Evolutionary conservation across 306 rosid genomes (phyloP), one percentile per base, ranked within the genome.

Genomic region (Pyrus bretschneideri): DNA sequence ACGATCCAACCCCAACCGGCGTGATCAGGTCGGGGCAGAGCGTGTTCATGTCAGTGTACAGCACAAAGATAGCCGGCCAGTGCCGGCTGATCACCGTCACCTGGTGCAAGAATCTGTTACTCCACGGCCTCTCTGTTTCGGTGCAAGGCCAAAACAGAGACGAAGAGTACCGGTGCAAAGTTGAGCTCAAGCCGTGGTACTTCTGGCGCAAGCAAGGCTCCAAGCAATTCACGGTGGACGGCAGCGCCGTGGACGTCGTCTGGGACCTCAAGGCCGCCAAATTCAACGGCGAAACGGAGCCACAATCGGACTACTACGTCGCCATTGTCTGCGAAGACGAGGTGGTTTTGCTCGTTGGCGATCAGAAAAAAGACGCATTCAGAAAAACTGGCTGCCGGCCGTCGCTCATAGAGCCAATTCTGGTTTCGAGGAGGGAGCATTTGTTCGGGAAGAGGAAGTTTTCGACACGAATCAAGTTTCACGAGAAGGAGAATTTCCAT

Each of bases 141-240:
- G 91, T 94, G 65, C 89, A 87, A 85, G 90, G 84, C 30, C 82
- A 81, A 15, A 87, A 83, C 45, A 89, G 87, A 51, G 88, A 82
- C 25, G 79, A 80, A 70, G 79, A 76, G 54, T 81, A 85, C 21
- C 82, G 82, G 18, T 91, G 97, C 85, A 94, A 92, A 83, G 84
- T 94, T 29, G 95, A 94, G 91, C 89, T 94, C 42, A 94, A 94
- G 30, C 96, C 98, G 31, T 94, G 98, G 98, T 86, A 89, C 81
- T 94, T 94, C 69, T 92, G 97, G 97, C 90, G 92, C 71, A 94
- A 90, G 79, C 91, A 89, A 73, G 98, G 98, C 25, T 87, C 96
- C 18, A 94, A 90, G 81, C 85, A 88, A 4, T 87, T 94, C 77
- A 70, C 51, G 12, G 84, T 92, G 4, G 96, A 94, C 45, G 93